A percentile compares a stretch with the other conserved stretches of the same genome.
These are phyloP conservation scores for Solidago caesia DNA, from an alignment of 129 eudicot genomes.

Conservation along the genomic window DNA sequence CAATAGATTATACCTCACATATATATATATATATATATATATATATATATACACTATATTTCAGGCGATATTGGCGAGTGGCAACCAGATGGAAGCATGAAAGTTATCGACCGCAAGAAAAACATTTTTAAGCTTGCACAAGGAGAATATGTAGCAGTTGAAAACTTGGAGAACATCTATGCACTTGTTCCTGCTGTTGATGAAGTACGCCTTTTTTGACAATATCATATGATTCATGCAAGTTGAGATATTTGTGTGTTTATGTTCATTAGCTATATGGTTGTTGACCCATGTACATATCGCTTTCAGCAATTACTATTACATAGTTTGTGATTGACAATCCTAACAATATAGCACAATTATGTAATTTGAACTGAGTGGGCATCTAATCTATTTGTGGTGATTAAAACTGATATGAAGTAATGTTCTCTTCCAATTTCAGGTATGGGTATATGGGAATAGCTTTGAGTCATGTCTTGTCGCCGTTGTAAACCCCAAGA, in stretches of 20 bases:
- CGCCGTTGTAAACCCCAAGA: constrained; percentile 75
- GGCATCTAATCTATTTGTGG: background rate
- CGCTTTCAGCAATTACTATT: background rate
- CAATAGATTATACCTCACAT: background rate
- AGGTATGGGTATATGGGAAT: constrained; percentile 93
- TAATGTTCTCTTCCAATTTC: constrained; percentile 13
- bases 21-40: too few relatives aligned
- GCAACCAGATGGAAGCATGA: constrained; percentile 91
- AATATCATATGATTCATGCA: background rate
- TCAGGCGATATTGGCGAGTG: constrained; percentile 89
- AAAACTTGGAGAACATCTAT: constrained; percentile 80
- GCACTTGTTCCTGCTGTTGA: constrained; percentile 66
- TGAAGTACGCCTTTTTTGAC: constrained; percentile 33
- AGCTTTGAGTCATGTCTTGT: constrained; percentile 83
- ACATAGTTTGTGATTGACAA: background rate
- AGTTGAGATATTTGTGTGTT: background rate
- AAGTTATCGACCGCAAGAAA: constrained; percentile 82
- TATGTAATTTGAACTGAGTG: background rate
- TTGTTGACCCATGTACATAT: background rate
- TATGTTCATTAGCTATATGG: background rate
- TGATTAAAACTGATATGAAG: constrained; percentile 10
- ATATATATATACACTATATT: constrained; percentile 11
- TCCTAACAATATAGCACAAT: background rate
- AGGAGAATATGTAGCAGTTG: constrained; percentile 96
- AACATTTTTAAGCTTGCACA: constrained; percentile 88